Percentiles rank a stretch among this genome's conserved stretches.
Evolutionary conservation across 192 early-diverging fungal species (phyloP).

Genomic region (Lobosporangium transversale): DNA sequence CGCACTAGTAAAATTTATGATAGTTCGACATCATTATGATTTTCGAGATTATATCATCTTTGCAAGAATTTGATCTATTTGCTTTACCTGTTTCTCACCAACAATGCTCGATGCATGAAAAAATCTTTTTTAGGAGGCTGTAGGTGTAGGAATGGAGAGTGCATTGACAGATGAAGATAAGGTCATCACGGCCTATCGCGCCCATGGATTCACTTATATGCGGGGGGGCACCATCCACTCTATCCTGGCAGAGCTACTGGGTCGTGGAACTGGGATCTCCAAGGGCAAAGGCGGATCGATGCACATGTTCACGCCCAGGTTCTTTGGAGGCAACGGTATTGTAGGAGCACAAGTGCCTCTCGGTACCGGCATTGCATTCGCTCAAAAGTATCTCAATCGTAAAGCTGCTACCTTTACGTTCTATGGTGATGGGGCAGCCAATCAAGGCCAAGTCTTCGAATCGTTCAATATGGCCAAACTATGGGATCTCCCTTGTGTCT

Average conservation of each 20-base stretch:
- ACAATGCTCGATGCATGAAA: too few relatives aligned
- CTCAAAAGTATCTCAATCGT: constrained; percentile 87
- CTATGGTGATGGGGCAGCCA: constrained; percentile 98
- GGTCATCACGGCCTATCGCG: constrained; percentile 95
- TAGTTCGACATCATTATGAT: constrained; percentile 11
- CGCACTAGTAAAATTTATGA: too few relatives aligned
- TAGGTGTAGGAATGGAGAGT: constrained; percentile 88
- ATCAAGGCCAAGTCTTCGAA: constrained; percentile 98
- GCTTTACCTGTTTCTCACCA: too few relatives aligned
- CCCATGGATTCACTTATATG: constrained; percentile 93
- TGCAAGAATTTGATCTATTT: too few relatives aligned
- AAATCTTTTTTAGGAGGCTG: constrained; percentile 86
- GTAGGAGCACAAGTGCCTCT: constrained; percentile 91
- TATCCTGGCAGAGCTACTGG: constrained; percentile 83
- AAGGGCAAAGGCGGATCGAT: constrained; percentile 98
- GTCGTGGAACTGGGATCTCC: constrained; percentile 78
- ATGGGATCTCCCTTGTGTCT: constrained; percentile 91
- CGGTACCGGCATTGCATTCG: constrained; percentile 85
- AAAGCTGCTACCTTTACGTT: constrained; percentile 84
- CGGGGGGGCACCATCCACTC: constrained; percentile 72
- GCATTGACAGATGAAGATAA: constrained; percentile 87
- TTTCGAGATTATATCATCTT: not conserved
- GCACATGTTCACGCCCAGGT: constrained; percentile 95
- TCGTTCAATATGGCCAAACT: constrained; percentile 99
- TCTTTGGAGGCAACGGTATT: constrained; percentile 98